Evolutionary conservation across 2,329 filamentous ascomycete genomes (phyloP).

Genomic region (Xylaria sp.): DNA sequence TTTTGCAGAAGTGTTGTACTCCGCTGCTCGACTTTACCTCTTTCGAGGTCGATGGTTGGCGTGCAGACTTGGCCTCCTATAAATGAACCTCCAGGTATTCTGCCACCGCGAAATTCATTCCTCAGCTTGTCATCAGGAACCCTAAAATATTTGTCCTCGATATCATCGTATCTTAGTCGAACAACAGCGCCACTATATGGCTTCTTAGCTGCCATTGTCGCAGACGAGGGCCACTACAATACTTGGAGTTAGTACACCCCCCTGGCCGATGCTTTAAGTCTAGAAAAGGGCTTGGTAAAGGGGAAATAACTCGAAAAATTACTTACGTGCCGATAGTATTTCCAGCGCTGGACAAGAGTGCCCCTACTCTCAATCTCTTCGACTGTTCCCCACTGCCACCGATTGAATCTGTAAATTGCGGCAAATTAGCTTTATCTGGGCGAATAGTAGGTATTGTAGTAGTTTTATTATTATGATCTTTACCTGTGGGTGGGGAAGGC

Average conservation of each 20-base stretch:
- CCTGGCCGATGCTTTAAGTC: neutral
- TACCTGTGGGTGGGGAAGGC: slow-evolving; percentile 54
- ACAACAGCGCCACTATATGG: slow-evolving; percentile 20
- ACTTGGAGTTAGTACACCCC: neutral
- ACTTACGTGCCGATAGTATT: slow-evolving; percentile 48
- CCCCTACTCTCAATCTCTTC: slow-evolving; percentile 48
- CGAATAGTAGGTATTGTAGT: too few species aligned
- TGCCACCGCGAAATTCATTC: slow-evolving; percentile 55
- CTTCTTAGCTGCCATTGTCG: slow-evolving; percentile 7
- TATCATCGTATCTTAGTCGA: slow-evolving; percentile 43
- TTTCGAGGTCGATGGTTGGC: slow-evolving; percentile 44
- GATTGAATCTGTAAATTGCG: slow-evolving; percentile 40
- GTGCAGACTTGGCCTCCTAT: slow-evolving; percentile 43
- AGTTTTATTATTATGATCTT: too few species aligned
- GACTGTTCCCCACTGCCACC: slow-evolving; percentile 38
- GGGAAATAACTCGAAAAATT: neutral
- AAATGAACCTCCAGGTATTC: slow-evolving; percentile 54
- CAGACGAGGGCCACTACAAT: slow-evolving; percentile 43
- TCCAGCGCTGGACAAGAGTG: slow-evolving; percentile 65
- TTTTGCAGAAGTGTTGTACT: neutral
- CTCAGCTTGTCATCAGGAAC: slow-evolving; percentile 49
- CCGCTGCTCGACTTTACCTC: too few species aligned
- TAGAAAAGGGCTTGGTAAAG: too few species aligned
- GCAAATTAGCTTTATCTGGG: too few species aligned
- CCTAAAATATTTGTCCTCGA: slow-evolving; percentile 40